A percentile compares a stretch with the other conserved stretches of the same genome.
These are phyloP conservation scores for Trichosporon ovoides DNA, from an alignment of 1,284 basidiomycete genomes.

Conservation along the genomic window DNA sequence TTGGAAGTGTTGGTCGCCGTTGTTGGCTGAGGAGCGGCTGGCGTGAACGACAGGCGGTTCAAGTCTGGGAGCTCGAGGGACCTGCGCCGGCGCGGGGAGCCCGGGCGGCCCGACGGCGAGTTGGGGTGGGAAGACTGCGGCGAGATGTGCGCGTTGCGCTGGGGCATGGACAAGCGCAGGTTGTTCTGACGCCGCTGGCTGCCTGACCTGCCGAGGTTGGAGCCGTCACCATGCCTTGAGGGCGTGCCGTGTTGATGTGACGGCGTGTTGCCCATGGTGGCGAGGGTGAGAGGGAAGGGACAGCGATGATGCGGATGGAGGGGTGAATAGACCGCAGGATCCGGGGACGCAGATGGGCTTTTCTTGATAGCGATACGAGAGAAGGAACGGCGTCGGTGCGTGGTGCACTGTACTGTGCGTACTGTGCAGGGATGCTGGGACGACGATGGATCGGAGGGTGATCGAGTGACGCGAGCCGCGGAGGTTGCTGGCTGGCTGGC, in stretches of 20 bases:
- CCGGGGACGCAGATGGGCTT: no score
- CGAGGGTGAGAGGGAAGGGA: background rate
- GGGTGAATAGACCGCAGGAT: background rate
- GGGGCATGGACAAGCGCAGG: constrained; percentile 43
- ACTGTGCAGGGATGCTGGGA: no score
- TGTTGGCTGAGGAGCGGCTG: constrained; percentile 39
- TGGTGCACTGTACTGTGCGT: constrained; percentile 6
- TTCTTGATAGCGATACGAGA: constrained; percentile 5
- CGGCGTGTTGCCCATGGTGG: constrained; percentile 46
- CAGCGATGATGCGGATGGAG: background rate
- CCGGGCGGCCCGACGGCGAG: constrained; percentile 34
- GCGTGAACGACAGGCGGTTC: constrained; percentile 46
- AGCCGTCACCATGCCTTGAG: constrained; percentile 12
- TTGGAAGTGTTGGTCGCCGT: constrained; percentile 41
- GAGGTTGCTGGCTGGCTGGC: background rate
- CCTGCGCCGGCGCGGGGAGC: constrained; percentile 43
- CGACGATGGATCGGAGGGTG: background rate
- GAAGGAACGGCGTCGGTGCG: constrained; percentile 6
- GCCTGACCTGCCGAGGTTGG: constrained; percentile 17
- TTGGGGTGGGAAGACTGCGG: constrained; percentile 39
- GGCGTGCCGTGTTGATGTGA: constrained; percentile 37
- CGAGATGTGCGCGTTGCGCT: constrained; percentile 30
- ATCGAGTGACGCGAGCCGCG: constrained; percentile 2
- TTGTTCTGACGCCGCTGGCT: constrained; percentile 26
- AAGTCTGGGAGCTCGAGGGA: constrained; percentile 48